Conservation (phyloP, 2,329 filamentous ascomycete genomes). For the Eutypella sp. region DNA sequence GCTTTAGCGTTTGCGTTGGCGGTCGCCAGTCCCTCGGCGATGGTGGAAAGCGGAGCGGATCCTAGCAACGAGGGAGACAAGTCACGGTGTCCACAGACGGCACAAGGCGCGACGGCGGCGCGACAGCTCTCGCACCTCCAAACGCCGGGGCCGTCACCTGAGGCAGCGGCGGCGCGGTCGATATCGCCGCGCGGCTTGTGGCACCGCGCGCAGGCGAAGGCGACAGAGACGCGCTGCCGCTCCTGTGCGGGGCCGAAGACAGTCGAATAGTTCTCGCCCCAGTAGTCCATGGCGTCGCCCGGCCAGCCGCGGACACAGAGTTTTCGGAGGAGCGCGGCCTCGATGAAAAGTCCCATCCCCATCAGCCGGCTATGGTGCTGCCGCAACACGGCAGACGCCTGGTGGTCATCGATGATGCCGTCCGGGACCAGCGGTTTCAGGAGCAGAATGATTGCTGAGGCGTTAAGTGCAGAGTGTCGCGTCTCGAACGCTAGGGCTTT, state of each 20-base stretch:
- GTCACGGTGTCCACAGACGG: constrained; percentile 53
- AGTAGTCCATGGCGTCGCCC: constrained; percentile 41
- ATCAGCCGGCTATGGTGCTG: constrained; percentile 58
- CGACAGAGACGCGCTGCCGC: constrained; percentile 40
- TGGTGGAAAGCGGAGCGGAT: constrained; percentile 8
- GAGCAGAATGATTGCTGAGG: constrained; percentile 56
- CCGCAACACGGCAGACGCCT: constrained; percentile 51
- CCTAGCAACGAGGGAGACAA: constrained; percentile 33
- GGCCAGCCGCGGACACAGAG: constrained; percentile 56
- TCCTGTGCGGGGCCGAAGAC: constrained; percentile 52
- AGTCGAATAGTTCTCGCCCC: constrained; percentile 50
- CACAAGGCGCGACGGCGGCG: constrained; percentile 49
- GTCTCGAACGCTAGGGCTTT: constrained; percentile 53
- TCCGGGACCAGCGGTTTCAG: constrained; percentile 53
- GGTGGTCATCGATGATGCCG: constrained; percentile 49
- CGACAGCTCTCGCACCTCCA: constrained; percentile 56
- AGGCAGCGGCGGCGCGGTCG: constrained; percentile 38
- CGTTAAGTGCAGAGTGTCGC: constrained; percentile 51
- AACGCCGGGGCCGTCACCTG: constrained; percentile 37
- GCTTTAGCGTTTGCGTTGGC: constrained; percentile 3
- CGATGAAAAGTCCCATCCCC: constrained; percentile 54
- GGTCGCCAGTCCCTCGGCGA: constrained; percentile 20
- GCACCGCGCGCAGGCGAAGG: constrained; percentile 51
- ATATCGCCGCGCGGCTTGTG: constrained; percentile 52
- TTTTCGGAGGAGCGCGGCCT: constrained; percentile 58